These are phyloP conservation scores for Fusarium papillatum DNA, from an alignment of 2,329 filamentous ascomycete genomes.

Conservation along the genomic window DNA sequence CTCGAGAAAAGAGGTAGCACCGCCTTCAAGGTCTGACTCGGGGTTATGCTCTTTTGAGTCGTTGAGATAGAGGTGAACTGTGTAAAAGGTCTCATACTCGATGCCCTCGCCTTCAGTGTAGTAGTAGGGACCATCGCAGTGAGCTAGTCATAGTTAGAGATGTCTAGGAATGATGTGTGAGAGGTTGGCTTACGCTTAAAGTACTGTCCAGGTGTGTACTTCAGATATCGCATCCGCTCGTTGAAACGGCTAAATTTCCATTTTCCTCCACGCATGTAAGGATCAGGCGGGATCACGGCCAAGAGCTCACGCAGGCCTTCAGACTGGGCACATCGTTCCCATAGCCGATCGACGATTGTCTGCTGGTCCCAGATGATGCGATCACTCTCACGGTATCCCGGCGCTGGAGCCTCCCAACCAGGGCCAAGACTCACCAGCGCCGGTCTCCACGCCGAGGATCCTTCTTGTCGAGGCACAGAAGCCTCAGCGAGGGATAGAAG, in stretches of 20 bases:
- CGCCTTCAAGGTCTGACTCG: slow-evolving; percentile 57
- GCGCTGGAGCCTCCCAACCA: slow-evolving; percentile 67
- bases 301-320: slow-evolving; percentile 58
- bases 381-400: slow-evolving; percentile 77
- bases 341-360: slow-evolving; percentile 73
- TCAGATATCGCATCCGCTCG: slow-evolving; percentile 81
- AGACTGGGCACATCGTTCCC: slow-evolving; percentile 66
- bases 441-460: slow-evolving; percentile 68
- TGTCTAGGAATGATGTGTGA: accelerated
- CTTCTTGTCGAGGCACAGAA: slow-evolving; percentile 53
- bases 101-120: slow-evolving; percentile 61
- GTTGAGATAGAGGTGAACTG: slow-evolving; percentile 65
- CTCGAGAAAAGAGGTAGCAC: slow-evolving; percentile 69
- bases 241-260: slow-evolving; percentile 71
- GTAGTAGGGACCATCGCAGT: slow-evolving; percentile 76
- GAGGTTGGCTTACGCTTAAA: slow-evolving; percentile 65
- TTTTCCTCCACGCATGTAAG: slow-evolving; percentile 36
- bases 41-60: slow-evolving; percentile 42
- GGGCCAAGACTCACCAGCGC: slow-evolving; percentile 77
- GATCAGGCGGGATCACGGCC: slow-evolving; percentile 47
- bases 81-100: slow-evolving; percentile 62
- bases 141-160: slow-evolving; percentile 57
- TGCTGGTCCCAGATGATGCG: slow-evolving; percentile 81
- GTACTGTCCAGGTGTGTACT: slow-evolving; percentile 79
- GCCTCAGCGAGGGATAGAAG: slow-evolving; percentile 67